Evolutionary conservation across 2,329 filamentous ascomycete genomes (phyloP).

Genomic region (Calonectria leucothoes): DNA sequence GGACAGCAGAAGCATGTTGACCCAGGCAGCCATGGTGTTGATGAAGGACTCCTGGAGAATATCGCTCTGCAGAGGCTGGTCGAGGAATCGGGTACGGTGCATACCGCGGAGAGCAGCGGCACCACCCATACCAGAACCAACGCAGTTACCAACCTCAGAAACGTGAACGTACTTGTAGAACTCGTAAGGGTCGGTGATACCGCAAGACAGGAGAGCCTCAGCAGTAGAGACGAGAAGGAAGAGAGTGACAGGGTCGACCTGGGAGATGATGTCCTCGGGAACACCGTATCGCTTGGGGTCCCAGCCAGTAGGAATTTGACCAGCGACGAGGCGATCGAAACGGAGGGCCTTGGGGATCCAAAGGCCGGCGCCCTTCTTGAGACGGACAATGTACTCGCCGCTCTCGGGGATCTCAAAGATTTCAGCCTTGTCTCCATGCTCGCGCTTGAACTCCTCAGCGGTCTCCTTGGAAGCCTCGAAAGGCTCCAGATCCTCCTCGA

Average conservation of each 20-base stretch:
- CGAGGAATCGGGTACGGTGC: slow-evolving; percentile 97
- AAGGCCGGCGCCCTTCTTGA: slow-evolving; percentile 95
- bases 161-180: slow-evolving; percentile 99
- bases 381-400: slow-evolving; percentile 91
- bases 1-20: slow-evolving; percentile 98
- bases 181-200: slow-evolving; percentile 98
- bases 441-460: slow-evolving; percentile 94
- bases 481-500: slow-evolving; percentile 95
- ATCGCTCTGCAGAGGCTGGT: slow-evolving; percentile 98
- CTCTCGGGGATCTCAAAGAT: slow-evolving; percentile 95
- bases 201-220: slow-evolving; percentile 89
- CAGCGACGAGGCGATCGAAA: slow-evolving; percentile 97
- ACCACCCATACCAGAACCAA: slow-evolving; percentile 98
- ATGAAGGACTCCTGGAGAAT: slow-evolving; percentile 99
- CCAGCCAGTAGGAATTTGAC: slow-evolving; percentile 97
- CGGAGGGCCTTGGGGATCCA: slow-evolving; percentile 97
- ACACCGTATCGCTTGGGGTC: slow-evolving; percentile 96
- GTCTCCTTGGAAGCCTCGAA: slow-evolving; percentile 98
- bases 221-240: slow-evolving; percentile 95
- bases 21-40: slow-evolving; percentile 99
- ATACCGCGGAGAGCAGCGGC: slow-evolving; percentile 92
- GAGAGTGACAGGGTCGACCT: slow-evolving; percentile 96
- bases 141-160: slow-evolving; percentile 97
- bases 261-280: slow-evolving; percentile 96
- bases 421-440: slow-evolving; percentile 98